phyloP scores from a whole-genome alignment of 768 basidiomycete genomes.

The Tephrocybe sp. region DNA sequence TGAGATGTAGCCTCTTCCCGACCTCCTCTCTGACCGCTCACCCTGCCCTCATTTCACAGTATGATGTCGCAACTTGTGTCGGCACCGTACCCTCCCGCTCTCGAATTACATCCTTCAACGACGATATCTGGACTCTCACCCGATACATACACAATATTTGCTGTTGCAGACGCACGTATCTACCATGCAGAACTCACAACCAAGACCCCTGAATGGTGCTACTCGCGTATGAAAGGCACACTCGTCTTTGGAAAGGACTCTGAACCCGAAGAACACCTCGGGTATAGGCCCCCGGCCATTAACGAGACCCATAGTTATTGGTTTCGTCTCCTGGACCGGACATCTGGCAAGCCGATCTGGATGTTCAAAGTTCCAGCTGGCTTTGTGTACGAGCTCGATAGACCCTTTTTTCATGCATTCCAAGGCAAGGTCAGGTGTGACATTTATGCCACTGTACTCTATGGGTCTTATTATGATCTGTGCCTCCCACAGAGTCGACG shows the following conservation, averaged over 20 bases:
- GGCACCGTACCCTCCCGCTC: conserved; percentile 10
- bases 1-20: conserved; percentile 3
- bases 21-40: conserved; percentile 1
- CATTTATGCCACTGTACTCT: not conserved
- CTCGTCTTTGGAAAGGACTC: conserved; percentile 53
- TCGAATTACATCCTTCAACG: conserved; percentile 10
- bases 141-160: conserved; percentile 44
- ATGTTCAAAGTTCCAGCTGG: conserved; percentile 59
- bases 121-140: conserved; percentile 17
- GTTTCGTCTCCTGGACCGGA: conserved; percentile 65
- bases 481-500: conserved; percentile 43
- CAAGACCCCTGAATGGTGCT: conserved; percentile 53
- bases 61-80: conserved; percentile 19
- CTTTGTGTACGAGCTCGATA: conserved; percentile 77
- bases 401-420: conserved; percentile 92
- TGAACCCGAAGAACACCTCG: conserved; percentile 31
- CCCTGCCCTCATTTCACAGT: conserved; percentile 8
- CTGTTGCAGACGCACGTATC: conserved; percentile 55
- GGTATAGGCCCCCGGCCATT: conserved; percentile 11
- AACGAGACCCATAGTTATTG: conserved; percentile 42
- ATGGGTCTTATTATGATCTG: conserved; percentile 52
- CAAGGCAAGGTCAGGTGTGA: conserved; percentile 69
- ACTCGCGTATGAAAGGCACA: conserved; percentile 58
- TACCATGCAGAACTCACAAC: conserved; percentile 59
- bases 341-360: conserved; percentile 63